Percentiles rank a stretch among this genome's conserved stretches.
Conservation (phyloP, 1,139 yeast genomes). For the Pichia sp. region DNA sequence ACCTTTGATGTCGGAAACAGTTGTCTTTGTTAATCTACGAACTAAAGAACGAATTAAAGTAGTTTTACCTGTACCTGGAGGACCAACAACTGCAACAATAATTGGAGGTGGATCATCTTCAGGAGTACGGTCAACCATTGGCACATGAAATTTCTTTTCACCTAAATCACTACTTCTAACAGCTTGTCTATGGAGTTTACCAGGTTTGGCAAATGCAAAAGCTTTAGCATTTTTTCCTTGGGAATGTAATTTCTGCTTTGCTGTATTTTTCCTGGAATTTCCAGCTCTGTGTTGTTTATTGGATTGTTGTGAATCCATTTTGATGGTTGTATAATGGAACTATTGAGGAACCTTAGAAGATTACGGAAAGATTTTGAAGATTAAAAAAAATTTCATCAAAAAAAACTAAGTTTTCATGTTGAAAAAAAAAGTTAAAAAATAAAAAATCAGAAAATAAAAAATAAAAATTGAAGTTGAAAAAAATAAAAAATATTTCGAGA, state of each 20-base stretch:
- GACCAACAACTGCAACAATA: conserved; percentile 94
- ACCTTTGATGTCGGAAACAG: conserved; percentile 81
- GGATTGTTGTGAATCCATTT: conserved; percentile 24
- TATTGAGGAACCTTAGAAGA: neutral
- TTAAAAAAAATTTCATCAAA: neutral
- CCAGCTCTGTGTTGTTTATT: conserved; percentile 52
- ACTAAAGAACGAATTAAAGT: conserved; percentile 88
- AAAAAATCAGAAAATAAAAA: neutral
- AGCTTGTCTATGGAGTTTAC: conserved; percentile 80
- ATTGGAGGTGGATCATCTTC: conserved; percentile 98
- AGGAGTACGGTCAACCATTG: conserved; percentile 96
- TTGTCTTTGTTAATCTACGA: conserved; percentile 82
- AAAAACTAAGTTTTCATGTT: neutral
- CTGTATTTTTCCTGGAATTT: conserved; percentile 47
- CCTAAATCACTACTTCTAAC: conserved; percentile 73
- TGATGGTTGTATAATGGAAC: neutral
- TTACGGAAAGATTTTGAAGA: neutral
- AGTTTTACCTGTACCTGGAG: conserved; percentile 97
- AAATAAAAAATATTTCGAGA: neutral
- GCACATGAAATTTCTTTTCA: conserved; percentile 87
- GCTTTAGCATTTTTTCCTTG: conserved; percentile 94
- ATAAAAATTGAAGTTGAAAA: neutral
- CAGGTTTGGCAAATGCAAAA: conserved; percentile 88
- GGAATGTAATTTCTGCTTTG: conserved; percentile 81
- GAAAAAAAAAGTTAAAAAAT: neutral